Evolutionary conservation across 768 basidiomycete species (phyloP).

Genomic region (Auricularia cornea): DNA sequence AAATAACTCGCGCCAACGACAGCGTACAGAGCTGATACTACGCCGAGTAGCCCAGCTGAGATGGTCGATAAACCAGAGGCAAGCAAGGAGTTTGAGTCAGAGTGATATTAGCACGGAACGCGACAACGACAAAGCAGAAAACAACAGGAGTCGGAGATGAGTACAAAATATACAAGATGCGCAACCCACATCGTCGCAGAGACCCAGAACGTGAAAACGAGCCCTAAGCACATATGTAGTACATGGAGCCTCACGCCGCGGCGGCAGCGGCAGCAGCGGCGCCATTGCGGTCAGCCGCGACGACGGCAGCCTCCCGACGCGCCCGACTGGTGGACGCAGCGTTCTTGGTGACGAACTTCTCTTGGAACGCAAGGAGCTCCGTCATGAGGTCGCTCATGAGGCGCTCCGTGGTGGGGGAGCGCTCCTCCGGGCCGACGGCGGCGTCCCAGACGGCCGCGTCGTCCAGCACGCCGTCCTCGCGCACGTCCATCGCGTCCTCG

Average conservation of each 20-base stretch:
- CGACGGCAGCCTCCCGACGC: neutral
- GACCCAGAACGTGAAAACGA: no score
- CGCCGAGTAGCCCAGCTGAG: no score
- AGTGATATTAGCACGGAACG: no score
- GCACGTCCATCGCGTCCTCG: neutral
- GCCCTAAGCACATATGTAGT: no score
- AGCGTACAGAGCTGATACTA: no score
- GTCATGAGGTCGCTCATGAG: conserved; percentile 89
- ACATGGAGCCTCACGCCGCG: neutral
- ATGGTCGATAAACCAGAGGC: no score
- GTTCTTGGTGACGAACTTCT: conserved; percentile 50
- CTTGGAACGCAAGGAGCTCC: conserved; percentile 82
- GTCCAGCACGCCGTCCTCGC: neutral
- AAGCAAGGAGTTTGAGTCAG: no score
- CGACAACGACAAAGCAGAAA: no score
- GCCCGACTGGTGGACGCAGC: neutral
- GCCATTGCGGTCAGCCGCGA: neutral
- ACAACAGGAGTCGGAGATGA: no score
- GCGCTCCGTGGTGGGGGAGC: conserved; percentile 47
- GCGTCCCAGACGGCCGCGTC: neutral
- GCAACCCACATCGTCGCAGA: no score
- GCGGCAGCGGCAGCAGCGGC: neutral
- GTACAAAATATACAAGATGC: no score
- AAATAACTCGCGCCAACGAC: no score
- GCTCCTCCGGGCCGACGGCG: neutral